Percentiles rank a stretch among this genome's conserved stretches.
phyloP scores from a whole-genome alignment of 1,284 basidiomycete species.

The Ganoderma sp. region DNA sequence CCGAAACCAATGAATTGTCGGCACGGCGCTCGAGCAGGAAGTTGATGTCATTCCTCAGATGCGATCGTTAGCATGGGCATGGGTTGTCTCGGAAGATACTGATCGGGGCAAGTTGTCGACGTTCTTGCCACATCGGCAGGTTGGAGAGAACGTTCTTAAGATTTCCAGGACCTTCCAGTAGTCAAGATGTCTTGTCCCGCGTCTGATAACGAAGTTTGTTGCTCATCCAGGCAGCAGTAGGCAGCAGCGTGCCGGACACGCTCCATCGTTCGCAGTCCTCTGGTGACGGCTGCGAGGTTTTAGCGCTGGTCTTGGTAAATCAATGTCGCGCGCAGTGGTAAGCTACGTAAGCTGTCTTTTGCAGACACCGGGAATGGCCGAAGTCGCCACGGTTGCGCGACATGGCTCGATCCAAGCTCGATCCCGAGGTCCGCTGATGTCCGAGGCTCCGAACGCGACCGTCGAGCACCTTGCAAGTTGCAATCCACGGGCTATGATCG shows the following conservation, averaged over 20 bases:
- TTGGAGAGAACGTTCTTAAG: background rate
- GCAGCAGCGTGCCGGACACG: no score
- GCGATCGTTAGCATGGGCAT: background rate
- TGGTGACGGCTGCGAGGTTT: background rate
- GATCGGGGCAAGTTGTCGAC: background rate
- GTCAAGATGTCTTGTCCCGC: background rate
- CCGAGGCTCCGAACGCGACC: background rate
- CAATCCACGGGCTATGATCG: background rate
- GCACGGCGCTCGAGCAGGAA: background rate
- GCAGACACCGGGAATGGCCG: background rate
- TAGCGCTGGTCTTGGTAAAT: background rate
- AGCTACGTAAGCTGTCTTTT: conserved; percentile 3
- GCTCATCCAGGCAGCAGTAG: no score
- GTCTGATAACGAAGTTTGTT: background rate
- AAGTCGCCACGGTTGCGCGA: conserved; percentile 28
- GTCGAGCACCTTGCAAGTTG: background rate
- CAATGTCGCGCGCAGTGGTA: background rate
- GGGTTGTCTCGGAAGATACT: background rate
- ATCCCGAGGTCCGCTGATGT: background rate
- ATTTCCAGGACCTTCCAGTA: background rate
- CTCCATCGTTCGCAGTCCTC: background rate
- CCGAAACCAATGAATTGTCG: background rate
- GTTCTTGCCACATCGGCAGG: background rate
- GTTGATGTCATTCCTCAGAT: background rate
- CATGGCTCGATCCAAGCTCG: conserved; percentile 25